Evolutionary conservation across 345 rosid species (phyloP).

Genomic region (Pugionium cornutum): DNA sequence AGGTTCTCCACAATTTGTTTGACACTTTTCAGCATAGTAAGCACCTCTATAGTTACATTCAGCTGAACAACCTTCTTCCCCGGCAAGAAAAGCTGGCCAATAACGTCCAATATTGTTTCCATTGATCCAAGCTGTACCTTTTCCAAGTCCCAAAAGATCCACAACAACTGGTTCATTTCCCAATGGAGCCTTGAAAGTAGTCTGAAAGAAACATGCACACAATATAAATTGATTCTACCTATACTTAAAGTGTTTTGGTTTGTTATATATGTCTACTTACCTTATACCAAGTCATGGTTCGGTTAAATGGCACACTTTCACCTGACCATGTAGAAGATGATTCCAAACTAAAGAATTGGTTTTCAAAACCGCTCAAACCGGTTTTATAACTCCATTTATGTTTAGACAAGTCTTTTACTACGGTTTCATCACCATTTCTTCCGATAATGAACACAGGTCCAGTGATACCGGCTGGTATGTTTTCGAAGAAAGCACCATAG

Average conservation of each 20-base stretch:
- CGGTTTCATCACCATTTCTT: constrained; percentile 43
- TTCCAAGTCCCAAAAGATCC: constrained; percentile 61
- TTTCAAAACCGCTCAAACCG: constrained; percentile 49
- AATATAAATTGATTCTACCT: not conserved
- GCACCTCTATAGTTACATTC: constrained; percentile 49
- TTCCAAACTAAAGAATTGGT: constrained; percentile 15
- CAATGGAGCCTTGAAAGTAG: constrained; percentile 50
- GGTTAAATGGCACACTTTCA: constrained; percentile 40
- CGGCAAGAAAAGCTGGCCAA: constrained; percentile 46
- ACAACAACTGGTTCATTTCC: constrained; percentile 58
- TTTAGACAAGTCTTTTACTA: constrained; percentile 48
- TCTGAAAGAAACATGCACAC: constrained; percentile 25
- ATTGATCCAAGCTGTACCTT: constrained; percentile 69
- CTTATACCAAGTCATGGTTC: constrained; percentile 66
- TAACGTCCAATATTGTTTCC: constrained; percentile 54
- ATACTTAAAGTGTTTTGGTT: not conserved
- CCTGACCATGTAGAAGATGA: constrained; percentile 38
- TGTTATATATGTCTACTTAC: constrained; percentile 26
- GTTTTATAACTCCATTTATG: constrained; percentile 58
- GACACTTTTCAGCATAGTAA: constrained; percentile 42
- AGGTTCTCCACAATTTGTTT: constrained; percentile 48
- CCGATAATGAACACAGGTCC: constrained; percentile 51
- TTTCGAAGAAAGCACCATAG: constrained; percentile 51
- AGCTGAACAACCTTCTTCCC: constrained; percentile 34
- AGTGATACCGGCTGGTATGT: constrained; percentile 35